phyloP scores from a whole-genome alignment of 2,329 filamentous ascomycete genomes.

The Aspergillus flavus region DNA sequence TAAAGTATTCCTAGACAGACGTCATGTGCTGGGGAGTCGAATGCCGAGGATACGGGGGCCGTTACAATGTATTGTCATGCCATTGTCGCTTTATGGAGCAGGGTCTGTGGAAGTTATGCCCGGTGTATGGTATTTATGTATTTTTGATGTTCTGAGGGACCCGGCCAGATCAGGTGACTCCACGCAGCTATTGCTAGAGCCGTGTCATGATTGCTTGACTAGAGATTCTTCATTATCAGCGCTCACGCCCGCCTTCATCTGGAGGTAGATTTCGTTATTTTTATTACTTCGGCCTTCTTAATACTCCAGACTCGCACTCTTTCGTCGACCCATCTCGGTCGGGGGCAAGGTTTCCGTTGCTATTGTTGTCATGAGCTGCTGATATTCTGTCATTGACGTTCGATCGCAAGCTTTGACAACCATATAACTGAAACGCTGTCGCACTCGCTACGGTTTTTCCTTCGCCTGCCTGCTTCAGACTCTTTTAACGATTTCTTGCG shows the following conservation, averaged over 20 bases:
- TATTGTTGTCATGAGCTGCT: slow-evolving; percentile 12
- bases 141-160: not conserved
- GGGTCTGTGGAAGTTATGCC: not conserved
- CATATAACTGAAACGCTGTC: slow-evolving; percentile 3
- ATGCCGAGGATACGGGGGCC: slow-evolving; percentile 4
- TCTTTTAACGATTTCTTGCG: not conserved
- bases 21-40: slow-evolving; percentile 14
- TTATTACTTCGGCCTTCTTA: slow-evolving; percentile 2
- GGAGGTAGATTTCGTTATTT: slow-evolving; percentile 4
- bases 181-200: slow-evolving; percentile 10
- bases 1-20: slow-evolving; percentile 6
- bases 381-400: slow-evolving; percentile 9
- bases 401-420: slow-evolving; percentile 6
- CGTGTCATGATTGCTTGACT: slow-evolving; percentile 10
- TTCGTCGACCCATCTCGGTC: not conserved
- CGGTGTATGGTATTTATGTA: not conserved
- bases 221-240: slow-evolving; percentile 7
- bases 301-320: slow-evolving; percentile 6
- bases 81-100: not conserved
- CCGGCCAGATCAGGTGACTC: slow-evolving; percentile 18
- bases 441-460: slow-evolving; percentile 5
- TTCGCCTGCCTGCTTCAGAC: not conserved
- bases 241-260: slow-evolving; percentile 7
- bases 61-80: slow-evolving; percentile 5
- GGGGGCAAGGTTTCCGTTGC: slow-evolving; percentile 4